Percentiles rank a stretch among this genome's conserved stretches.
Conservation (phyloP, 371 early-diverging fungal genomes). For the Actinomortierella ambigua region DNA sequence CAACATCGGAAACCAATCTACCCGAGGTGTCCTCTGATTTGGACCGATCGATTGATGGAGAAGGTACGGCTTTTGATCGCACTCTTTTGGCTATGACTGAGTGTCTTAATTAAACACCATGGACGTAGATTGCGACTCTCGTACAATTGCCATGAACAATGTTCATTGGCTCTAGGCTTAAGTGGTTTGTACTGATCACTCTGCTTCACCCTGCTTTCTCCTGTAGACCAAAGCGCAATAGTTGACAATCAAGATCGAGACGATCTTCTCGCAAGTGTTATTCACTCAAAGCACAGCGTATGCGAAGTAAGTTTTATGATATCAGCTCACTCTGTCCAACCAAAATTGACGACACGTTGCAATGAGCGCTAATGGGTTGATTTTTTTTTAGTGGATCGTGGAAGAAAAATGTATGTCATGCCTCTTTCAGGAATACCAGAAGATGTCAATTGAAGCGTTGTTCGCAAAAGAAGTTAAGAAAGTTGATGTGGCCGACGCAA, state of each 20-base stretch:
- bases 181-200: not conserved
- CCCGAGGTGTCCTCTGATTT: slow-evolving; percentile 8
- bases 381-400: slow-evolving; percentile 16
- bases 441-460: slow-evolving; percentile 18
- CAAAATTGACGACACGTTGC: slow-evolving; percentile 1
- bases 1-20: slow-evolving; percentile 19
- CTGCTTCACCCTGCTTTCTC: slow-evolving; percentile 7
- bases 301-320: slow-evolving; percentile 13
- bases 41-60: slow-evolving; percentile 8
- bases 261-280: slow-evolving; percentile 16
- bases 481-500: slow-evolving; percentile 19
- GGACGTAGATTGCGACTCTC: slow-evolving; percentile 4
- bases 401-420: slow-evolving; percentile 17
- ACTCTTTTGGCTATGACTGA: too few species aligned
- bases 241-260: slow-evolving; percentile 12
- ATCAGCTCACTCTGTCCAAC: slow-evolving; percentile 9
- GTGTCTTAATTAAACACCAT: slow-evolving; percentile 4
- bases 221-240: slow-evolving; percentile 10
- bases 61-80: slow-evolving; percentile 14
- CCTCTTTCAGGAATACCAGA: slow-evolving; percentile 16
- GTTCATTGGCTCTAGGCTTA: slow-evolving; percentile 7
- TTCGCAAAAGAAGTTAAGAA: slow-evolving; percentile 19
- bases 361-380: slow-evolving; percentile 14
- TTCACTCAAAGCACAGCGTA: slow-evolving; percentile 10
- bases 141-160: slow-evolving; percentile 9